Evolutionary conservation across 495 filamentous ascomycete genomes (phyloP).

Genomic region (Aspergillus diversus): DNA sequence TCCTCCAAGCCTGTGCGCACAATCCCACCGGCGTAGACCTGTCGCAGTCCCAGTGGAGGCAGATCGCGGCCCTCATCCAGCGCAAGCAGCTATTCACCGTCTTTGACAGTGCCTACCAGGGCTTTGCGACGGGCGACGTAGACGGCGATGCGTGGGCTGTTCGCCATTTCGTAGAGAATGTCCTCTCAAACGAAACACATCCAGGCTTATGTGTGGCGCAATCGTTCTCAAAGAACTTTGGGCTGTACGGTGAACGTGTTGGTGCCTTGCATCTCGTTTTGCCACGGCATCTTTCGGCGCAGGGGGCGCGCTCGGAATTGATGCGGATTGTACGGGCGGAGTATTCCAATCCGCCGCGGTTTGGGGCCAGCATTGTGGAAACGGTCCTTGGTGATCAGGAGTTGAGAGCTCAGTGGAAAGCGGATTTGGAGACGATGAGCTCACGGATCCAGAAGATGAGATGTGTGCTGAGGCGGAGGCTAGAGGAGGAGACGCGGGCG

Average conservation of each 20-base stretch:
- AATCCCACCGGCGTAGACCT: constrained; percentile 49
- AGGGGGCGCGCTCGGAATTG: constrained; percentile 23
- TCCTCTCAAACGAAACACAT: constrained; percentile 3
- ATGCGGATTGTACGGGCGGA: constrained; percentile 30
- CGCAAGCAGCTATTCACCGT: constrained; percentile 39
- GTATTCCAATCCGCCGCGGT: constrained; percentile 35
- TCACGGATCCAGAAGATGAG: constrained; percentile 33
- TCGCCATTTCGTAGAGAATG: constrained; percentile 40
- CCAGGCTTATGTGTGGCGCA: constrained; percentile 33
- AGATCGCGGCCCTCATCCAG: constrained; percentile 30
- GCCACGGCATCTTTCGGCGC: constrained; percentile 5
- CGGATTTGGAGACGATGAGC: constrained; percentile 42
- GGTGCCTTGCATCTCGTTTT: constrained; percentile 35
- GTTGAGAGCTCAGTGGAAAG: constrained; percentile 34
- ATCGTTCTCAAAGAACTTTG: constrained; percentile 45
- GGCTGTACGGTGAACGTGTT: constrained; percentile 38
- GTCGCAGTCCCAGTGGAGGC: constrained; percentile 37
- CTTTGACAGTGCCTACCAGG: constrained; percentile 51
- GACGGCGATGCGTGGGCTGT: constrained; percentile 46
- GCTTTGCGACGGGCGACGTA: constrained; percentile 45
- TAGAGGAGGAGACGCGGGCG: constrained; percentile 28
- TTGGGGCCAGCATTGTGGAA: constrained; percentile 37
- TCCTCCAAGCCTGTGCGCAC: constrained; percentile 50
- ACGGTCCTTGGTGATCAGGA: constrained; percentile 31
- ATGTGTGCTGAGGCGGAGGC: constrained; percentile 22